Conservation (phyloP, 352 stramenopile genomes). For the Phytophthora colocasiae region DNA sequence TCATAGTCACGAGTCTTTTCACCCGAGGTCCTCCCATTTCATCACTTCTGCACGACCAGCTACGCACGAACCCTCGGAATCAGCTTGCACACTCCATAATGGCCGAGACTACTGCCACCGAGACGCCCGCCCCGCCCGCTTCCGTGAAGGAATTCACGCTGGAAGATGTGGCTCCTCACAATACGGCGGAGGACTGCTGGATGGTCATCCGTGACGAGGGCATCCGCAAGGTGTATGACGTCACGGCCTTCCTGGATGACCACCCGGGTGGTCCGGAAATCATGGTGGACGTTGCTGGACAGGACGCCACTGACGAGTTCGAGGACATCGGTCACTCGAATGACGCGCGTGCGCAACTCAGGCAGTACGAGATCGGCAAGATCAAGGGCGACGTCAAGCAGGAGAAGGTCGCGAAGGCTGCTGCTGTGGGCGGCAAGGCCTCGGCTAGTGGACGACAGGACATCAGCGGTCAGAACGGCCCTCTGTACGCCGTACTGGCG, state of each 20-base stretch:
- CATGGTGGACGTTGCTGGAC: conserved; percentile 94
- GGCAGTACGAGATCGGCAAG: conserved; percentile 93
- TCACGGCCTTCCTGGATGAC: conserved; percentile 98
- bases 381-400: conserved; percentile 81
- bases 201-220: conserved; percentile 82
- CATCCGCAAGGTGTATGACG: conserved; percentile 96
- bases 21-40: conserved; percentile 28
- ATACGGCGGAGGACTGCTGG: conserved; percentile 85
- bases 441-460: conserved; percentile 60
- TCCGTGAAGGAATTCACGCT: conserved; percentile 89
- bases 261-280: conserved; percentile 99
- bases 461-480: conserved; percentile 64
- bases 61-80: conserved; percentile 37
- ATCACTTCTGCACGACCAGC: conserved; percentile 41
- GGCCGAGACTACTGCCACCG: conserved; percentile 28
- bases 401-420: conserved; percentile 24
- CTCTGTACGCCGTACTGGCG: conserved; percentile 61
- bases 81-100: conserved; percentile 1
- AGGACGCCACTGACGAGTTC: conserved; percentile 94
- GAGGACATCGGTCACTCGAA: conserved; percentile 99
- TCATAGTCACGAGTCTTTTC: neutral
- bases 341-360: conserved; percentile 94
- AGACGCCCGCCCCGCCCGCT: conserved; percentile 13
- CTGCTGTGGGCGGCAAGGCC: conserved; percentile 19
- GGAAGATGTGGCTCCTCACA: conserved; percentile 93